A percentile compares a stretch with the other conserved stretches of the same genome.
These are phyloP conservation scores for Ceratocystis papillata DNA, from an alignment of 2,329 filamentous ascomycete species.

Conservation along the genomic window DNA sequence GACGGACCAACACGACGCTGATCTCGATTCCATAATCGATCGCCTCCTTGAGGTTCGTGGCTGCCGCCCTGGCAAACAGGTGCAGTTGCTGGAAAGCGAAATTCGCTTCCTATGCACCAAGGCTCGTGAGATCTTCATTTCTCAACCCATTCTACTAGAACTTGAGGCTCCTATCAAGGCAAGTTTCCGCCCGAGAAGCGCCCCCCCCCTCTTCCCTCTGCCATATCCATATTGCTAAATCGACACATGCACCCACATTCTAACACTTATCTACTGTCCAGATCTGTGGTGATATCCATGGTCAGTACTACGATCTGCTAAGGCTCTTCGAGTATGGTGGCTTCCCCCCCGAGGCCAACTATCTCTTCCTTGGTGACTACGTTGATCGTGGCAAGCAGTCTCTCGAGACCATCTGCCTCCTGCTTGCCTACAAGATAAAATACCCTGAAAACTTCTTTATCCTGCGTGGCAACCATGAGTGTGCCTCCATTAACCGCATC, in stretches of 20 bases:
- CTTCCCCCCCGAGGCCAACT: conserved; percentile 97
- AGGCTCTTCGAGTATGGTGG: conserved; percentile 97
- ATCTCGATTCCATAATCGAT: conserved; percentile 99
- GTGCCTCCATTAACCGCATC: conserved; percentile 96
- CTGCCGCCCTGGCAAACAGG: conserved; percentile 95
- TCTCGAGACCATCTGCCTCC: conserved; percentile 92
- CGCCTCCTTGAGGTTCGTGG: conserved; percentile 93
- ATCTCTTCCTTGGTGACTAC: conserved; percentile 98
- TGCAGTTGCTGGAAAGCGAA: conserved; percentile 90
- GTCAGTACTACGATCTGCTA: conserved; percentile 96
- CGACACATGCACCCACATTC: conserved; percentile 13
- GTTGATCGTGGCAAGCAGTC: conserved; percentile 99
- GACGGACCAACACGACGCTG: conserved; percentile 73
- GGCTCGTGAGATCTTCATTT: conserved; percentile 98
- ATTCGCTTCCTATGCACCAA: conserved; percentile 97
- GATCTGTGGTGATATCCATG: conserved; percentile 99
- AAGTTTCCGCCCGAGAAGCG: conserved; percentile 30
- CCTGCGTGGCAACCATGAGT: conserved; percentile 96
- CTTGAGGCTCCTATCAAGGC: conserved; percentile 99
- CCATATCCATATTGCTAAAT: background rate
- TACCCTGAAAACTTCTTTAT: conserved; percentile 99
- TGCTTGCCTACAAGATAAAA: conserved; percentile 99
- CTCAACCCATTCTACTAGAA: conserved; percentile 93
- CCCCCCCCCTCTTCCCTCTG: background rate
- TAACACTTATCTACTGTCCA: conserved; percentile 33